phyloP scores from a whole-genome alignment of 352 stramenopile genomes.

The Phytophthora tubulina region DNA sequence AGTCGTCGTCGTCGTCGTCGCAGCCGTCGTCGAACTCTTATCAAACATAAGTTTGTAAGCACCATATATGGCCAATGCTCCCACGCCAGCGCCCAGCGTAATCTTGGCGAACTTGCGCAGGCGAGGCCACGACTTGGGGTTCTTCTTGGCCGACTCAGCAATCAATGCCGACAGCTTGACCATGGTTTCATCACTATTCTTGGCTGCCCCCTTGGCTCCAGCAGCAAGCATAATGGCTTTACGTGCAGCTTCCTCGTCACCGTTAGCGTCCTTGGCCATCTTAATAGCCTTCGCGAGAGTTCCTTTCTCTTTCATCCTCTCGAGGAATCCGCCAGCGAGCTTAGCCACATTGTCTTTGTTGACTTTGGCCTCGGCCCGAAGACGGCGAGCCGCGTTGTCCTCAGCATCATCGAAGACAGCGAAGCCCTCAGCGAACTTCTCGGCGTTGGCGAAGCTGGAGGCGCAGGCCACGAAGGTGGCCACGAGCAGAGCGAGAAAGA shows the following conservation, averaged over 20 bases:
- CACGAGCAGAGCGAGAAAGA: constrained; percentile 5
- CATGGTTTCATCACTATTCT: not conserved
- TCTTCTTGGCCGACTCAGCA: not conserved
- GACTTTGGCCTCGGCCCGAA: not conserved
- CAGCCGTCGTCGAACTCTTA: not conserved
- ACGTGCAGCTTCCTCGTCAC: not conserved
- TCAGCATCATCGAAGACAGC: not conserved
- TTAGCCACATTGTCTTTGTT: not conserved
- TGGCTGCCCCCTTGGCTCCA: not conserved
- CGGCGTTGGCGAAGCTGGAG: not conserved
- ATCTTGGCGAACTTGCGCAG: not conserved
- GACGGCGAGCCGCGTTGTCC: not conserved
- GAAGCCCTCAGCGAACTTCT: not conserved
- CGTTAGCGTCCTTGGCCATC: not conserved
- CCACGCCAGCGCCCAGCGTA: not conserved
- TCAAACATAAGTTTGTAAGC: constrained; percentile 7
- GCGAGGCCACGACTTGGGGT: constrained; percentile 2
- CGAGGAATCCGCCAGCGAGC: not conserved
- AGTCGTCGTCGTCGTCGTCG: not conserved
- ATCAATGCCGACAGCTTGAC: not conserved
- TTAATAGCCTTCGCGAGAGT: not conserved
- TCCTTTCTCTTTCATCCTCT: not conserved
- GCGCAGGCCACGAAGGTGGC: not conserved
- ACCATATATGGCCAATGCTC: not conserved
- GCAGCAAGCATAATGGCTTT: not conserved